Percentiles rank a stretch among this genome's conserved stretches.
Conservation (phyloP, 1,139 yeast genomes). For the Wickerhamiella pararugosa region DNA sequence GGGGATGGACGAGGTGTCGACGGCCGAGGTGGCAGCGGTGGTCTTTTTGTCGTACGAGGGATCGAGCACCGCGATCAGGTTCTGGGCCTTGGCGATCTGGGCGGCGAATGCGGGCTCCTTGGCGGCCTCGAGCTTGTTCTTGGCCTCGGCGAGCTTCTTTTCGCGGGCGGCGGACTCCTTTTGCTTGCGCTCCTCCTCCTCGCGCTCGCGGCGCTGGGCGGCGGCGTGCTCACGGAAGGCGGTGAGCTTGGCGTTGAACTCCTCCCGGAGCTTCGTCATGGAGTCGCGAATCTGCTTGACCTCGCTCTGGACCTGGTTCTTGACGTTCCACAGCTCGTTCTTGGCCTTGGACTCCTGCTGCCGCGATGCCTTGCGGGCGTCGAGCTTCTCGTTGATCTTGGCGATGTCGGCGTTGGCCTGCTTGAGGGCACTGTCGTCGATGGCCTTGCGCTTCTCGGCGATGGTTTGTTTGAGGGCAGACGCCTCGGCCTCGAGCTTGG, state of each 20-base stretch:
- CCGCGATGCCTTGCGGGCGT: conserved; percentile 42
- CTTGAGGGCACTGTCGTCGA: conserved; percentile 49
- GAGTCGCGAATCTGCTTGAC: conserved; percentile 42
- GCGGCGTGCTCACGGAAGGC: conserved; percentile 28
- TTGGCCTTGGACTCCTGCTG: conserved; percentile 55
- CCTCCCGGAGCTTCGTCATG: conserved; percentile 39
- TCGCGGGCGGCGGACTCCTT: conserved; percentile 28
- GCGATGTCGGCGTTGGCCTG: conserved; percentile 39
- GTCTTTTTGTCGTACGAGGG: conserved; percentile 9
- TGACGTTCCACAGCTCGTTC: conserved; percentile 45
- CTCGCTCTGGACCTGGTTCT: conserved; percentile 56
- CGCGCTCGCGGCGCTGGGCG: conserved; percentile 46
- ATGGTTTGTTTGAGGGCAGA: conserved; percentile 71
- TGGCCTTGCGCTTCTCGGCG: conserved; percentile 54
- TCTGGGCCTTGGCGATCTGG: conserved; percentile 48
- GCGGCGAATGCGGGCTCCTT: conserved; percentile 65
- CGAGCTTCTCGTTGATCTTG: conserved; percentile 49
- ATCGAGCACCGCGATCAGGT: conserved; percentile 51
- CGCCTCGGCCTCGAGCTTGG: conserved; percentile 60
- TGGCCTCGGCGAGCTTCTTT: conserved; percentile 29
- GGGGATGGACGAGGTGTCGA: conserved; percentile 37
- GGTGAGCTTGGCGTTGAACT: conserved; percentile 21
- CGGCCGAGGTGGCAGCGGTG: conserved; percentile 14
- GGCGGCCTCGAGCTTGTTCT: conserved; percentile 60
- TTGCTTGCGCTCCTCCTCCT: conserved; percentile 41